phyloP scores from a whole-genome alignment of 2,329 filamentous ascomycete species.

The Aschersonia sp. region DNA sequence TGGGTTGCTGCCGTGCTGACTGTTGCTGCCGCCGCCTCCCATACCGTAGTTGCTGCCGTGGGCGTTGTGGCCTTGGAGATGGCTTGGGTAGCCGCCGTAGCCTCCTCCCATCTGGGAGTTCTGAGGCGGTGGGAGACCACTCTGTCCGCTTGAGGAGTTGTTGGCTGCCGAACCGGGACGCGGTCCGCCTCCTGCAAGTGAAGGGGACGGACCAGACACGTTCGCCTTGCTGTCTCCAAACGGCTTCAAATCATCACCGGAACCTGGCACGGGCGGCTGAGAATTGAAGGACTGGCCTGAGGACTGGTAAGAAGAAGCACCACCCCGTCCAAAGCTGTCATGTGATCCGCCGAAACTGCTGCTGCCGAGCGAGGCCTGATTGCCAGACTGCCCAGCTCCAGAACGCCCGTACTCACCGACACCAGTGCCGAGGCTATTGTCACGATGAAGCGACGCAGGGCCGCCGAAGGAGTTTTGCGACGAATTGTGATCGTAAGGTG shows the following conservation, averaged over 20 bases:
- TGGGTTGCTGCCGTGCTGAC: conserved; percentile 36
- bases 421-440: conserved; percentile 33
- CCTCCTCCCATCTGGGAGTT: conserved; percentile 35
- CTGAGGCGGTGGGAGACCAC: conserved; percentile 41
- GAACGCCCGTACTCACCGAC: conserved; percentile 41
- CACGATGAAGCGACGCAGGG: conserved; percentile 38
- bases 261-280: conserved; percentile 25
- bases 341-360: conserved; percentile 38
- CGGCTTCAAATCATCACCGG: conserved; percentile 41
- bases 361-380: conserved; percentile 33
- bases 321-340: conserved; percentile 38
- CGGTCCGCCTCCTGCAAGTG: conserved; percentile 30
- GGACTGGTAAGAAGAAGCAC: conserved; percentile 37
- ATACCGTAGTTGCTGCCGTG: conserved; percentile 43
- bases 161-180: conserved; percentile 45
- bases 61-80: conserved; percentile 36
- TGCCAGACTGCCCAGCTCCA: conserved; percentile 28
- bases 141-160: conserved; percentile 31
- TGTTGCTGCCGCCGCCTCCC: conserved; percentile 32
- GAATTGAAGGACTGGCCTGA: conserved; percentile 40
- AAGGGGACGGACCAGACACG: conserved; percentile 39
- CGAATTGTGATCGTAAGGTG: conserved; percentile 40
- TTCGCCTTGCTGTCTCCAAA: conserved; percentile 39
- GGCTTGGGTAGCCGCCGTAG: conserved; percentile 41
- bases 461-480: conserved; percentile 37